phyloP scores from a whole-genome alignment of 768 basidiomycete species.

The Lactarius sp. region DNA sequence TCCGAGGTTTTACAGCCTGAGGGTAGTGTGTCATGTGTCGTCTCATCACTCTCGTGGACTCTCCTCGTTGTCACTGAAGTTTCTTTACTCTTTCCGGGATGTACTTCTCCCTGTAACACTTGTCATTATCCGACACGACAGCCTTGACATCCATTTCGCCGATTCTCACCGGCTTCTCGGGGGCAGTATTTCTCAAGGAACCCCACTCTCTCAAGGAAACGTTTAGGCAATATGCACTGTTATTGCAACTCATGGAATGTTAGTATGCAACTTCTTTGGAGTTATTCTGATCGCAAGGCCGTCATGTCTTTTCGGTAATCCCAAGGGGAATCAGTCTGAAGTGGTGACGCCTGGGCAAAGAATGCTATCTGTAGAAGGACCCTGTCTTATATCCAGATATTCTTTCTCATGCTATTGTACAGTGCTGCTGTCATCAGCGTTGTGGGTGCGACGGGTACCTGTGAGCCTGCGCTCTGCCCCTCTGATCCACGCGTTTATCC shows the following conservation, averaged over 20 bases:
- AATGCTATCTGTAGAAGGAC: slow-evolving; percentile 47
- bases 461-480: slow-evolving; percentile 38
- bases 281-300: slow-evolving; percentile 82
- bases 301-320: slow-evolving; percentile 57
- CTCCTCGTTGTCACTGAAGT: slow-evolving; percentile 32
- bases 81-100: slow-evolving; percentile 67
- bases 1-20: slow-evolving; percentile 57
- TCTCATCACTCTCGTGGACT: neutral
- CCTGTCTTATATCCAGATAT: neutral
- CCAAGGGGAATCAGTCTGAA: slow-evolving; percentile 7
- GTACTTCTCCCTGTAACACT: slow-evolving; percentile 66
- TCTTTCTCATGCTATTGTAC: neutral
- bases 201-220: slow-evolving; percentile 49
- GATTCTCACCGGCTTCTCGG: slow-evolving; percentile 56
- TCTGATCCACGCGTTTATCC: neutral
- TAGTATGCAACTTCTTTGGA: slow-evolving; percentile 64
- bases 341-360: slow-evolving; percentile 36
- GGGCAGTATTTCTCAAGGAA: slow-evolving; percentile 59
- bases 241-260: neutral
- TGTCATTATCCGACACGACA: slow-evolving; percentile 73
- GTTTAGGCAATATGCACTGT: slow-evolving; percentile 22
- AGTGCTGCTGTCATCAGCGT: slow-evolving; percentile 63
- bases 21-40: slow-evolving; percentile 38
- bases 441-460: slow-evolving; percentile 59
- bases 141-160: slow-evolving; percentile 75